Conservation (phyloP, 768 basidiomycete genomes). For the Boletus reticuloceps region DNA sequence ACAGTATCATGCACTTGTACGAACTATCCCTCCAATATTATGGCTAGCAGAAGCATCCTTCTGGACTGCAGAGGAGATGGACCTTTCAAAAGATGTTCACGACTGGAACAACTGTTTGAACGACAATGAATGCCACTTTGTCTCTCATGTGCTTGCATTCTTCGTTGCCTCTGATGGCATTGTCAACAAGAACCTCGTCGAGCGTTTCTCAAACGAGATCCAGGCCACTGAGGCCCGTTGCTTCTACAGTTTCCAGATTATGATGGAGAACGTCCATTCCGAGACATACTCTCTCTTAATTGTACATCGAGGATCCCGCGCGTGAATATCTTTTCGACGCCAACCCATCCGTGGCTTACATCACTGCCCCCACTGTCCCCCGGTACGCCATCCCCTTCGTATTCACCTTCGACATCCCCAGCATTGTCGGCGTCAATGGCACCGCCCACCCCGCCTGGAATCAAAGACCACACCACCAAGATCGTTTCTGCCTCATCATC, state of each 20-base stretch:
- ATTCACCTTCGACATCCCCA: slow-evolving; percentile 74
- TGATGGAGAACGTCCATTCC: slow-evolving; percentile 98
- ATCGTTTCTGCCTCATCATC: too few species aligned
- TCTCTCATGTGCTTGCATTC: slow-evolving; percentile 92
- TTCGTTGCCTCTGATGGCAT: slow-evolving; percentile 97
- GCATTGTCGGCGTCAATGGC: too few species aligned
- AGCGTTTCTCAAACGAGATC: slow-evolving; percentile 91
- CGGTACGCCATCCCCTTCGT: slow-evolving; percentile 90
- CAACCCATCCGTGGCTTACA: too few species aligned
- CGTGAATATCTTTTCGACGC: slow-evolving; percentile 88
- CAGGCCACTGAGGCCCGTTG: slow-evolving; percentile 91
- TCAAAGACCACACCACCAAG: too few species aligned
- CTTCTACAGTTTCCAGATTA: slow-evolving; percentile 97
- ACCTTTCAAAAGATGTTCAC: too few species aligned
- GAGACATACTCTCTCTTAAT: slow-evolving; percentile 93
- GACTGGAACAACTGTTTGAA: slow-evolving; percentile 36
- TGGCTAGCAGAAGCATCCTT: too few species aligned
- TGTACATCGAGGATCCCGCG: slow-evolving; percentile 82
- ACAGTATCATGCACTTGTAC: too few species aligned
- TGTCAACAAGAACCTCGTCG: slow-evolving; percentile 93
- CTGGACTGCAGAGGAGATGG: too few species aligned
- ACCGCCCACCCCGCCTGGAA: too few species aligned
- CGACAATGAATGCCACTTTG: slow-evolving; percentile 41
- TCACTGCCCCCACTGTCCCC: slow-evolving; percentile 90
- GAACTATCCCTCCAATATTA: too few species aligned